Percentiles rank a stretch among this genome's conserved stretches.
These are phyloP conservation scores for Cornus florida DNA, from an alignment of 148 eudicot genomes.

Conservation along the genomic window DNA sequence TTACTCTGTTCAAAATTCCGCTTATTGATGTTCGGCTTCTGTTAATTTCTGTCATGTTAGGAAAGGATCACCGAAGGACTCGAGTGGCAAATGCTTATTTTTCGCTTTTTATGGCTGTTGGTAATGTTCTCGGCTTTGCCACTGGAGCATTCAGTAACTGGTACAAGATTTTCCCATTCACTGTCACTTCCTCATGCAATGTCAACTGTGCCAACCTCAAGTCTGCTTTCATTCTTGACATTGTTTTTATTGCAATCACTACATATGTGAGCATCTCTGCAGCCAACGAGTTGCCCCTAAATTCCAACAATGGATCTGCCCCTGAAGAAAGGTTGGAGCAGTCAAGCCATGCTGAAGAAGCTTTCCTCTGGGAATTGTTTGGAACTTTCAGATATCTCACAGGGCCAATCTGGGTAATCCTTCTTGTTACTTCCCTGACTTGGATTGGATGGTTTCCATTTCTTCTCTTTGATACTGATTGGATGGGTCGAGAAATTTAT, in stretches of 20 bases:
- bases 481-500: constrained; percentile 98
- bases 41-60: constrained; percentile 34
- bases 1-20: too few species aligned
- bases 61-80: constrained; percentile 86
- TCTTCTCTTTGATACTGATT: constrained; percentile 94
- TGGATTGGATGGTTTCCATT: constrained; percentile 99
- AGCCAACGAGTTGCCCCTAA: constrained; percentile 67
- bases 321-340: constrained; percentile 32
- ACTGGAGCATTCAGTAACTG: constrained; percentile 89
- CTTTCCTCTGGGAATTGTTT: constrained; percentile 94
- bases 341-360: constrained; percentile 63
- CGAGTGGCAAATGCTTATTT: constrained; percentile 99
- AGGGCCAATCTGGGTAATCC: constrained; percentile 74
- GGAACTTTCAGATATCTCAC: constrained; percentile 80
- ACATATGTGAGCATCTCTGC: constrained; percentile 72
- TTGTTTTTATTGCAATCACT: constrained; percentile 60
- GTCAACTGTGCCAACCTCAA: constrained; percentile 91
- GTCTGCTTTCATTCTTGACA: constrained; percentile 74
- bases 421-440: constrained; percentile 79
- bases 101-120: constrained; percentile 93
- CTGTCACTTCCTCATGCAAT: constrained; percentile 66
- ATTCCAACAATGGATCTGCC: constrained; percentile 22
- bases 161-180: constrained; percentile 76
- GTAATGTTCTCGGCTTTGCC: constrained; percentile 92
- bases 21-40: constrained; percentile 6